These are phyloP conservation scores for Schwanniomyces pseudopolymorphus DNA, from an alignment of 805 yeast species.

Conservation along the genomic window DNA sequence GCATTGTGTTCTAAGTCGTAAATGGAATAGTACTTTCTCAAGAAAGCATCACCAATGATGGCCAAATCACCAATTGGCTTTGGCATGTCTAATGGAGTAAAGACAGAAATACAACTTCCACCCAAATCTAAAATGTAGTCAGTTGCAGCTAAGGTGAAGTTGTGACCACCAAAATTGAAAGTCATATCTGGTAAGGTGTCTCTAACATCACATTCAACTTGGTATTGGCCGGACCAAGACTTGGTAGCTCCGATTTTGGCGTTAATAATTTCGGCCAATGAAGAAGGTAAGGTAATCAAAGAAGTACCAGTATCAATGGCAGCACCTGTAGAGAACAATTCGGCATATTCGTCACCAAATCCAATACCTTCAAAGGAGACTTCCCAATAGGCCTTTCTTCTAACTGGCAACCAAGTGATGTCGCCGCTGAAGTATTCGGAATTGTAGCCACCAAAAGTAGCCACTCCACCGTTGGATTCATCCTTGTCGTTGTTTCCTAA, in stretches of 20 bases:
- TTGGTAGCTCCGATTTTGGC: conserved; percentile 96
- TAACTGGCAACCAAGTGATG: conserved; percentile 92
- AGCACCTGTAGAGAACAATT: conserved; percentile 82
- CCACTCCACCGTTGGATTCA: conserved; percentile 79
- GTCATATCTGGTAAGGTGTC: conserved; percentile 87
- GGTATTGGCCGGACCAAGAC: conserved; percentile 97
- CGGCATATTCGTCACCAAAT: conserved; percentile 89
- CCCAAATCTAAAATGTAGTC: conserved; percentile 94
- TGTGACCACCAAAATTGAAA: conserved; percentile 83
- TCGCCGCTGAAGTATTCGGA: conserved; percentile 74
- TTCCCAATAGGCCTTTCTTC: conserved; percentile 99
- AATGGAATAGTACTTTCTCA: conserved; percentile 91
- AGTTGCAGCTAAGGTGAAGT: conserved; percentile 84
- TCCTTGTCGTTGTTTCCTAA: conserved; percentile 74
- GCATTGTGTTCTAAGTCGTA: conserved; percentile 90
- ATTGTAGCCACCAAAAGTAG: conserved; percentile 94
- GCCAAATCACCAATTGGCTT: conserved; percentile 96
- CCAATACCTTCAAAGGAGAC: conserved; percentile 89
- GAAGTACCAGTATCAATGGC: conserved; percentile 99
- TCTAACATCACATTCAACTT: conserved; percentile 85
- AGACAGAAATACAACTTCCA: conserved; percentile 94
- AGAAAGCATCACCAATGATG: conserved; percentile 95
- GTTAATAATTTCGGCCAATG: conserved; percentile 92
- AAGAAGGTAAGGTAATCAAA: conserved; percentile 89
- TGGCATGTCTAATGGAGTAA: conserved; percentile 97